These are phyloP conservation scores for Ceratobasidium sp. DNA, from an alignment of 1,284 basidiomycete species.

Conservation along the genomic window DNA sequence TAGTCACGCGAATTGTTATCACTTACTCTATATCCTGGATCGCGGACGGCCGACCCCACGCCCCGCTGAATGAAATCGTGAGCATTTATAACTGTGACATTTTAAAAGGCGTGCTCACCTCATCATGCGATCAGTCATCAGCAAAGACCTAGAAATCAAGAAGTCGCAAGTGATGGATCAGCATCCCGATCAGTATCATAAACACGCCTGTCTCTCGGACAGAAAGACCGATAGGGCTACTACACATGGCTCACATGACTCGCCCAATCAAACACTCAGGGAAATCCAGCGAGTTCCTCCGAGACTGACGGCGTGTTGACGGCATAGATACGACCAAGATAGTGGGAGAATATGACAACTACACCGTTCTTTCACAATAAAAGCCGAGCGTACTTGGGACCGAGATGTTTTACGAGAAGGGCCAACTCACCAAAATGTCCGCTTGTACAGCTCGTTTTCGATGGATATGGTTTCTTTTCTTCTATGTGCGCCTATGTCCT, in stretches of 20 bases:
- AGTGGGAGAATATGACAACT: neutral
- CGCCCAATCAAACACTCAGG: neutral
- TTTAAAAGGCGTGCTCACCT: neutral
- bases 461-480: conserved; percentile 53
- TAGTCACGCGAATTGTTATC: neutral
- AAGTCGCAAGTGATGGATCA: too few species aligned
- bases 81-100: neutral
- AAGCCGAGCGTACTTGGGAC: neutral
- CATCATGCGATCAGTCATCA: conserved; percentile 23
- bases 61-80: neutral
- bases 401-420: neutral
- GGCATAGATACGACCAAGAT: neutral
- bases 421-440: conserved; percentile 62
- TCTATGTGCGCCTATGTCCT: conserved; percentile 61
- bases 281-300: neutral
- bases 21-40: conserved; percentile 35
- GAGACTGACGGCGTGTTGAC: neutral
- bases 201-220: neutral
- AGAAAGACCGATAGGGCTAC: neutral
- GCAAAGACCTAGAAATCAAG: conserved; percentile 11
- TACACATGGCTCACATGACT: neutral
- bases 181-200: too few species aligned
- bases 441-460: conserved; percentile 64
- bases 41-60: conserved; percentile 11
- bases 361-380: neutral